Base-by-base conservation (phyloP, 208 protist species). In the Trypanosoma melophagium region DNA sequence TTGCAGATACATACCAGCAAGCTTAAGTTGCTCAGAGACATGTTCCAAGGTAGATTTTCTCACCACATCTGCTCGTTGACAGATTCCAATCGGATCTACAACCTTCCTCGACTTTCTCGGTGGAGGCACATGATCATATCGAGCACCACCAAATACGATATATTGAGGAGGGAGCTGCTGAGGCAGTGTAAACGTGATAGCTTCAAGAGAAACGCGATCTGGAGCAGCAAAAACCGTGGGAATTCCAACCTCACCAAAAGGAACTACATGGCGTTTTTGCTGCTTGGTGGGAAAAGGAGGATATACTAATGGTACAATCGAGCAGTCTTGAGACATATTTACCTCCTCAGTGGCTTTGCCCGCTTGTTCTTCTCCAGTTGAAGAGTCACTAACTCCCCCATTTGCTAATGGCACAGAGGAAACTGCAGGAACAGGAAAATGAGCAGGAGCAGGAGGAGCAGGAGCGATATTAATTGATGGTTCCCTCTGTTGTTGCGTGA, bases 101-200 rank as follows among this genome's bases (percentile, higher is more conserved):
- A 21, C 10, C 8, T 17, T 35, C 21, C 9, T 35, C 7, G 65
- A 51, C 42, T 68, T 65, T 22, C 22, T 60, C 44, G 40, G 17
- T 9, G 62, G 24, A 14, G 62, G 55, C 53, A 64, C 22, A 53
- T 73, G 77, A 60, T 78, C 80, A 76, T 94, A 94, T 63, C 79
- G 77, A 21, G 86, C 89, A 2, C 89, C 89, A 38, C 89, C 89
- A 76, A 94, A 94, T 13, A 94, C 74, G 19, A 94, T 63, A 64
- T 83, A 90, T 38, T 78, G 76, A 2, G 86, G 89, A 0, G 73
- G 73, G 22, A 89, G 65, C 38, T 84, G 83, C 9, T 60, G 25
- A 40, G 85, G 83, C 42, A 60, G 22, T 17, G 50, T 40, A 13
- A 47, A 65, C 5, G 64, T 56, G 56, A 60, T 71, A 14, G 76